Base-by-base conservation (phyloP, 1,284 basidiomycete genomes). In the Mycosarcoma maydis region DNA sequence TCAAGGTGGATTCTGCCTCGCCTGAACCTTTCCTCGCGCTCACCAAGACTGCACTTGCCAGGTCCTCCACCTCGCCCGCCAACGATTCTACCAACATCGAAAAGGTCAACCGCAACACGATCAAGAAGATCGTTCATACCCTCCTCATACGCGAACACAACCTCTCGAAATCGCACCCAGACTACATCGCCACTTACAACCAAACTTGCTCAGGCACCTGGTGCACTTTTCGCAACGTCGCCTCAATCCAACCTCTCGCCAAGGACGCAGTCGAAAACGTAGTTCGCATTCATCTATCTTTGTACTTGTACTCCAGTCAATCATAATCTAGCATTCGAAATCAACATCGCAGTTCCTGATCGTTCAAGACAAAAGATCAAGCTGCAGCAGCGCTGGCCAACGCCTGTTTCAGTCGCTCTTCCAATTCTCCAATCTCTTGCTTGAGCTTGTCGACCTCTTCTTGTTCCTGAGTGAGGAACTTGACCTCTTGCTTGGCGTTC, bases 181-280 rank as follows among this genome's bases (percentile, higher is more conserved):
- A 72, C 51, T 77, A 73, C 55, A 50, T 68, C 17, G 68, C 69
- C 17, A 68, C 69, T 36, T 77, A 70, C 67, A 60, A 54, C 42
- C 58, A 66, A 34, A 69, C 75, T 1, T 77, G 72, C 50, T 57
- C 62, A 14, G 72, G 72, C 37, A 66, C 72, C 22, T 71, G 68
- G 68, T 66, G 62, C 68, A 52, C 62, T 8, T 66, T 71, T 32
- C 61, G 68, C 54, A 51, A 51, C 19, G 32, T 56, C 24, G 68
- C 57, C 37, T 36, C 50, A 13, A 20, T 42, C 39, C 27, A 39
- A 29, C 48, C 23, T 4, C 62, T 71, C 39, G 44, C 51, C 34
- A 61, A 59, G 17, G 48, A 54, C 26, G 51, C 54, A 3, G 54
- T 71, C 19, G 68, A 71, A 39, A 46, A 44, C 29, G 47, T 71